Conservation (phyloP, 1,284 basidiomycete genomes). For the Cutaneotrichosporon mucoides region DNA sequence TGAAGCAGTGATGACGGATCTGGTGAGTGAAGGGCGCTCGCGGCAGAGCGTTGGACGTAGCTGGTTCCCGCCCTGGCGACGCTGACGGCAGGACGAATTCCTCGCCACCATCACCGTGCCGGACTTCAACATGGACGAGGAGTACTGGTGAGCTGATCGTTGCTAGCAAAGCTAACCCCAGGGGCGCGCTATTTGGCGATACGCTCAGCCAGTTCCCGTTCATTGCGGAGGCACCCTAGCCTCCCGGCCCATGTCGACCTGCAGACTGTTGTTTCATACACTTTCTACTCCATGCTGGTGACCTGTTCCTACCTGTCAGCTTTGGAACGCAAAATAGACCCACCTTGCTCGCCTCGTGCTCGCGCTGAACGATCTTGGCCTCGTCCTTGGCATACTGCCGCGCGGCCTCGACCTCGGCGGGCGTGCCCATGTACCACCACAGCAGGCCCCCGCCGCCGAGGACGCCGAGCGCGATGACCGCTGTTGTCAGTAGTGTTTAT, state of each 20-base stretch:
- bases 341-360: conserved; percentile 1
- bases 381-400: not conserved
- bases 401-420: not conserved
- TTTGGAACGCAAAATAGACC: not conserved
- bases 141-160: not conserved
- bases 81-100: not conserved
- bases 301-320: not conserved
- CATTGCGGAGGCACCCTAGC: not conserved
- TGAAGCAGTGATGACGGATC: not conserved
- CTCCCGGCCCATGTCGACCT: too few relatives aligned
- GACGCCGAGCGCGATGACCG: not conserved
- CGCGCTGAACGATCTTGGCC: not conserved
- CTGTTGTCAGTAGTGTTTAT: too few relatives aligned
- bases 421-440: not conserved
- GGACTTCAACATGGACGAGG: not conserved
- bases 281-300: not conserved
- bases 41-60: too few relatives aligned
- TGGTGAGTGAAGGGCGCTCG: not conserved
- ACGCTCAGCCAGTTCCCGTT: not conserved
- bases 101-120: not conserved
- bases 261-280: too few relatives aligned
- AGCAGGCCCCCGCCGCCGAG: not conserved
- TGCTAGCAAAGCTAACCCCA: not conserved
- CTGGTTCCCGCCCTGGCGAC: not conserved
- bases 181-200: not conserved